These are phyloP conservation scores for Saccharomyces eubayanus DNA, from an alignment of 805 yeast genomes.

Conservation along the genomic window DNA sequence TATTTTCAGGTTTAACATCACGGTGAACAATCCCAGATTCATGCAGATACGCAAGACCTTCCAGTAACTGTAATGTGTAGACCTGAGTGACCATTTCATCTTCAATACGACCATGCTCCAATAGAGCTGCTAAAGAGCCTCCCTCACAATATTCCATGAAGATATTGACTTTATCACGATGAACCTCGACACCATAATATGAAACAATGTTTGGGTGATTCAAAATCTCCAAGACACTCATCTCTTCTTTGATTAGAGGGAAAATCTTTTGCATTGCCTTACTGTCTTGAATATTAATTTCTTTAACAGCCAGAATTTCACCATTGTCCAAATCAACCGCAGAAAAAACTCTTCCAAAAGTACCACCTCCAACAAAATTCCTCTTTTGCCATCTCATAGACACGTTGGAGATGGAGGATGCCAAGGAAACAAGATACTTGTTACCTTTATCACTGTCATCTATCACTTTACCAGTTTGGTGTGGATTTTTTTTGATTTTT, in stretches of 20 bases:
- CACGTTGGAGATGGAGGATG: constrained; percentile 81
- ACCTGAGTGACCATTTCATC: constrained; percentile 90
- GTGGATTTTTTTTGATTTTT: constrained; percentile 36
- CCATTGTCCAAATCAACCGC: constrained; percentile 92
- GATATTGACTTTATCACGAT: constrained; percentile 86
- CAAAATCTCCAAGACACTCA: constrained; percentile 90
- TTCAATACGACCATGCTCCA: constrained; percentile 89
- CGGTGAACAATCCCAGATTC: constrained; percentile 91
- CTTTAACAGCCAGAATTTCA: constrained; percentile 94
- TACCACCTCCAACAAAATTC: constrained; percentile 85
- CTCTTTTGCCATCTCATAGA: constrained; percentile 98
- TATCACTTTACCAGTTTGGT: constrained; percentile 72
- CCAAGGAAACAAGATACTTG: constrained; percentile 75
- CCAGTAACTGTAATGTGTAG: constrained; percentile 84
- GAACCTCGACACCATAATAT: constrained; percentile 95
- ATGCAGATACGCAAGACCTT: constrained; percentile 90
- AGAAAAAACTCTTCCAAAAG: constrained; percentile 89
- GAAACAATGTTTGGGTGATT: constrained; percentile 96
- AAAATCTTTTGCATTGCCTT: constrained; percentile 77
- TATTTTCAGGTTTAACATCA: constrained; percentile 93
- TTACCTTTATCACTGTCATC: constrained; percentile 84
- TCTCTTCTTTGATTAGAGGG: constrained; percentile 87
- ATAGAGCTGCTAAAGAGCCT: constrained; percentile 77
- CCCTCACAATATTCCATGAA: constrained; percentile 98
- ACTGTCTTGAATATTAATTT: constrained; percentile 81